A percentile compares a stretch with the other conserved stretches of the same genome.
These are phyloP conservation scores for Cladophialophora yegresii DNA, from an alignment of 2,329 filamentous ascomycete genomes.

Conservation along the genomic window DNA sequence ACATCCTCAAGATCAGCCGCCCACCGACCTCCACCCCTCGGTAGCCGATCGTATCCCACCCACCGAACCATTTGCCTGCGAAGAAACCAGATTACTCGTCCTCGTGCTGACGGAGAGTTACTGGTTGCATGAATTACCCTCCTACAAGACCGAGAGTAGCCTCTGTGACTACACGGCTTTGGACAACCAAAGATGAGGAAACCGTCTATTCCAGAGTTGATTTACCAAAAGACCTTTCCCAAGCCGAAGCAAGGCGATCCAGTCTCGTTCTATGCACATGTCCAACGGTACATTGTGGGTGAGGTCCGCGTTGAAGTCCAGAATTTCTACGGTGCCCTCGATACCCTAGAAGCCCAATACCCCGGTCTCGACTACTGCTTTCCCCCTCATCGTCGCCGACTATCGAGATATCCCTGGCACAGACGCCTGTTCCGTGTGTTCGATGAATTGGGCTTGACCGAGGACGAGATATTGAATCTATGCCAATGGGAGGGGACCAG, in stretches of 20 bases:
- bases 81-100: not conserved
- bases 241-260: conserved; percentile 59
- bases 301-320: conserved; percentile 66
- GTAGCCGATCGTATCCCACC: not conserved
- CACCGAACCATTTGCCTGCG: not conserved
- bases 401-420: conserved; percentile 64
- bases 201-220: conserved; percentile 59
- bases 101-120: not conserved
- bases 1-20: not conserved
- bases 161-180: not conserved
- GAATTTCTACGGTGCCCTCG: conserved; percentile 64
- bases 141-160: not conserved
- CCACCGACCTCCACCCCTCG: not conserved
- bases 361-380: conserved; percentile 66
- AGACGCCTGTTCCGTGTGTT: conserved; percentile 62
- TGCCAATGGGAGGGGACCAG: conserved; percentile 61
- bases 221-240: conserved; percentile 62
- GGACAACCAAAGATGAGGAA: conserved; percentile 56
- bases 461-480: conserved; percentile 61
- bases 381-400: conserved; percentile 62
- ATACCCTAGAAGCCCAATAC: conserved; percentile 66
- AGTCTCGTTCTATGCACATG: conserved; percentile 59
- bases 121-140: not conserved
- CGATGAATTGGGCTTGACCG: conserved; percentile 60
- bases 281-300: conserved; percentile 63